Conservation (phyloP, 1,284 basidiomycete genomes). For the Apiotrichum mycotoxinovorans region DNA sequence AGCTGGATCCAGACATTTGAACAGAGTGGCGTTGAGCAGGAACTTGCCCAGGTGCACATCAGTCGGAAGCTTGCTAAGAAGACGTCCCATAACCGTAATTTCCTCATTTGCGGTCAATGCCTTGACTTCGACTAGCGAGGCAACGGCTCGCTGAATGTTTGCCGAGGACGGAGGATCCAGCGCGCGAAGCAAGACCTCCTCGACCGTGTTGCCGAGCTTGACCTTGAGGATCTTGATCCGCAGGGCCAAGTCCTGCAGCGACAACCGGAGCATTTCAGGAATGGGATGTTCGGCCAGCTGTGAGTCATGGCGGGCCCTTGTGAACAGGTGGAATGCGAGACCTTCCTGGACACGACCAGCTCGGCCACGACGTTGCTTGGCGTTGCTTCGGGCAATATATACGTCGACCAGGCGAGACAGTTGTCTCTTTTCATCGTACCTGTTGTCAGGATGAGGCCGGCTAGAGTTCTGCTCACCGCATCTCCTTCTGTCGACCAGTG, state of each 20-base stretch:
- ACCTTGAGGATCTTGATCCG: conserved; percentile 97
- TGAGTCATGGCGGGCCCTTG: conserved; percentile 77
- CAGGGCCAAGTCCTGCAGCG: conserved; percentile 88
- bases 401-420: conserved; percentile 89
- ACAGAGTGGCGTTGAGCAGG: conserved; percentile 76
- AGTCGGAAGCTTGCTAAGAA: conserved; percentile 85
- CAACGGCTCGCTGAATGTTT: conserved; percentile 89
- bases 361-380: conserved; percentile 83
- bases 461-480: conserved; percentile 58
- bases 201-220: conserved; percentile 79
- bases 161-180: conserved; percentile 82
- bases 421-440: conserved; percentile 97
- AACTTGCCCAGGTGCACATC: conserved; percentile 96
- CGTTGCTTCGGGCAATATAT: conserved; percentile 90
- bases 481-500: conserved; percentile 86
- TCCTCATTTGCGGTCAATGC: conserved; percentile 80
- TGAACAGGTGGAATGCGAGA: conserved; percentile 94
- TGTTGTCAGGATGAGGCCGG: conserved; percentile 38
- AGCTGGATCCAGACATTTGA: conserved; percentile 90
- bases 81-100: conserved; percentile 89
- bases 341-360: conserved; percentile 89
- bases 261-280: conserved; percentile 93
- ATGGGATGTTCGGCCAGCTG: conserved; percentile 82
- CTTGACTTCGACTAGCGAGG: conserved; percentile 81
- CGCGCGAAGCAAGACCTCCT: conserved; percentile 81